These are phyloP conservation scores for Camellia oleifera DNA, from an alignment of 179 eudicot species.

Conservation along the genomic window DNA sequence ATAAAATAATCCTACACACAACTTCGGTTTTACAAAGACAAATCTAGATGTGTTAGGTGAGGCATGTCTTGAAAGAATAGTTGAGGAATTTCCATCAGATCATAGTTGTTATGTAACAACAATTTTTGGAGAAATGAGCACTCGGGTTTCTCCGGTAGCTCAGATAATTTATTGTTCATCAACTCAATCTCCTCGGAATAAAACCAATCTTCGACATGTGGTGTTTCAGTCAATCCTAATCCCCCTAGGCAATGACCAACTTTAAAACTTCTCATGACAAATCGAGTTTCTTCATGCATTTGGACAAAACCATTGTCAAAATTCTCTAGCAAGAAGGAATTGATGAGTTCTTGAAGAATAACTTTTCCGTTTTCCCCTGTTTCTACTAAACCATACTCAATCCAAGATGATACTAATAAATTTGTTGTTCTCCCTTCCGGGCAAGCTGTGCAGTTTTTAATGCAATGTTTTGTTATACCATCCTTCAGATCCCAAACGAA, in stretches of 20 bases:
- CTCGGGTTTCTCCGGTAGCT: not conserved
- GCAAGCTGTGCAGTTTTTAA: too few relatives aligned
- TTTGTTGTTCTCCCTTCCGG: too few relatives aligned
- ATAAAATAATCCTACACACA: too few relatives aligned
- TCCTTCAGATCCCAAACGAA: too few relatives aligned
- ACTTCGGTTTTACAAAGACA: not conserved
- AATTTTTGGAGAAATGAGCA: not conserved
- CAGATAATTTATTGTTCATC: not conserved
- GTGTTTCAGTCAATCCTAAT: not conserved
- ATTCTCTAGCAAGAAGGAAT: too few relatives aligned
- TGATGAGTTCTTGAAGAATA: too few relatives aligned
- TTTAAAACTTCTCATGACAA: not conserved
- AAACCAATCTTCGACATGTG: not conserved
- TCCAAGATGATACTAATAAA: too few relatives aligned
- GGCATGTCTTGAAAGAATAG: not conserved
- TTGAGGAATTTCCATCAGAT: not conserved
- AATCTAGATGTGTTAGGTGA: slow-evolving; percentile 4
- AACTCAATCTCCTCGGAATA: not conserved
- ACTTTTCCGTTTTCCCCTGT: too few relatives aligned
- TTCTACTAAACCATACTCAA: too few relatives aligned
- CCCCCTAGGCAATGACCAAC: not conserved
- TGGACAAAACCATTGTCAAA: too few relatives aligned
- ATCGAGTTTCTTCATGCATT: not conserved
- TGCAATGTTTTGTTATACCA: too few relatives aligned
- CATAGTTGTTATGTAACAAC: not conserved